Percentiles rank a stretch among this genome's conserved stretches.
Evolutionary conservation across 2,329 filamentous ascomycete species (phyloP).

Genomic region (Trichoderma lentiforme): DNA sequence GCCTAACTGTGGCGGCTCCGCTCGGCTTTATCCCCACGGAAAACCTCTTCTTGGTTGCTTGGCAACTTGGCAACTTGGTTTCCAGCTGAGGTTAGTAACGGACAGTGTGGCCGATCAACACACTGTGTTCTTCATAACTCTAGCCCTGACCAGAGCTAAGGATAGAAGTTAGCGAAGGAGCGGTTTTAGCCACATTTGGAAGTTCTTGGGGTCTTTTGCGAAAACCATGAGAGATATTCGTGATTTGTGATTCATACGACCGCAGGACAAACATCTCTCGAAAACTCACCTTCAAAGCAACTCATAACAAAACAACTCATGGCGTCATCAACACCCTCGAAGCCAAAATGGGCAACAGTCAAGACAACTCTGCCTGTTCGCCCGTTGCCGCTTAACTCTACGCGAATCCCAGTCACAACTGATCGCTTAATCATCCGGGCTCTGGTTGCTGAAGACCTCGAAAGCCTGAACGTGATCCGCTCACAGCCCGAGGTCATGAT

Average conservation of each 20-base stretch:
- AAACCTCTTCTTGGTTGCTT: background rate
- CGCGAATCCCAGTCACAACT: background rate
- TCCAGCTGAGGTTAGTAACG: background rate
- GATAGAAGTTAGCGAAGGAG: background rate
- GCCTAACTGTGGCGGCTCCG: background rate
- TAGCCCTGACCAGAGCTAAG: background rate
- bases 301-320: background rate
- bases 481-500: conserved; percentile 6
- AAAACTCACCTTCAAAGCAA: background rate
- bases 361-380: background rate
- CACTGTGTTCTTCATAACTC: background rate
- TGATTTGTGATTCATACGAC: background rate
- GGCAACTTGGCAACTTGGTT: too few species aligned
- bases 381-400: background rate
- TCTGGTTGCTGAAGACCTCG: background rate
- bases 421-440: background rate
- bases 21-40: background rate
- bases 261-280: background rate
- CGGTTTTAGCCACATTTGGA: background rate
- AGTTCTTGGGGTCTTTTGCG: background rate
- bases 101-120: background rate
- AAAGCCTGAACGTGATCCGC: background rate
- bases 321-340: background rate
- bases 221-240: conserved; percentile 1
- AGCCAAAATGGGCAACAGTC: background rate